Conservation (phyloP, 2,329 filamentous ascomycete species). For the Penicillium palitans region DNA sequence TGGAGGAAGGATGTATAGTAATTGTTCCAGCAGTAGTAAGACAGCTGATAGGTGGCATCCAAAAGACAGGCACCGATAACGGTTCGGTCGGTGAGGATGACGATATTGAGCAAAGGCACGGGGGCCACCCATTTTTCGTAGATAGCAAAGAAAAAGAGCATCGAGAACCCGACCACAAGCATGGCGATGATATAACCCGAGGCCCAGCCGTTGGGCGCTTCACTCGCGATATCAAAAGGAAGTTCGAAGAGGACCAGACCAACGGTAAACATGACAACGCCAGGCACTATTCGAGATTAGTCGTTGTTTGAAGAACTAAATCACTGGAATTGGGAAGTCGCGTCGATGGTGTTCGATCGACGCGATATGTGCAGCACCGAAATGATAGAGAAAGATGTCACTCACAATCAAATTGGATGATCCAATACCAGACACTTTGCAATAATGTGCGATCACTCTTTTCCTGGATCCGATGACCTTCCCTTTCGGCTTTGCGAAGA, state of each 20-base stretch:
- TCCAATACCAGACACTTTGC: constrained; percentile 53
- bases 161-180: constrained; percentile 53
- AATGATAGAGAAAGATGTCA: neutral
- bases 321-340: neutral
- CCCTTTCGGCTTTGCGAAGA: constrained; percentile 54
- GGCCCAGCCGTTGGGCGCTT: constrained; percentile 38
- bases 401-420: constrained; percentile 57
- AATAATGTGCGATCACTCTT: constrained; percentile 44
- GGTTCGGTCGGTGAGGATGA: constrained; percentile 43
- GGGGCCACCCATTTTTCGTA: constrained; percentile 56
- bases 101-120: constrained; percentile 56
- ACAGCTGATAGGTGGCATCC: constrained; percentile 31
- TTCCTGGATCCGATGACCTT: constrained; percentile 50
- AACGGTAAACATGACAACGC: constrained; percentile 57
- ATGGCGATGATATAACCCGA: constrained; percentile 51
- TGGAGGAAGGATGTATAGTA: constrained; percentile 30
- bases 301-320: neutral
- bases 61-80: constrained; percentile 32
- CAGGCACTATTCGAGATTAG: constrained; percentile 44
- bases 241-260: constrained; percentile 64
- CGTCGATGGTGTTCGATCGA: neutral
- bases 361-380: neutral
- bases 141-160: constrained; percentile 53
- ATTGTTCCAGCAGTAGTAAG: constrained; percentile 33
- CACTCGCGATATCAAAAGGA: constrained; percentile 56